Conservation (phyloP, 208 protist species). For the Acanthamoeba healyi region DNA sequence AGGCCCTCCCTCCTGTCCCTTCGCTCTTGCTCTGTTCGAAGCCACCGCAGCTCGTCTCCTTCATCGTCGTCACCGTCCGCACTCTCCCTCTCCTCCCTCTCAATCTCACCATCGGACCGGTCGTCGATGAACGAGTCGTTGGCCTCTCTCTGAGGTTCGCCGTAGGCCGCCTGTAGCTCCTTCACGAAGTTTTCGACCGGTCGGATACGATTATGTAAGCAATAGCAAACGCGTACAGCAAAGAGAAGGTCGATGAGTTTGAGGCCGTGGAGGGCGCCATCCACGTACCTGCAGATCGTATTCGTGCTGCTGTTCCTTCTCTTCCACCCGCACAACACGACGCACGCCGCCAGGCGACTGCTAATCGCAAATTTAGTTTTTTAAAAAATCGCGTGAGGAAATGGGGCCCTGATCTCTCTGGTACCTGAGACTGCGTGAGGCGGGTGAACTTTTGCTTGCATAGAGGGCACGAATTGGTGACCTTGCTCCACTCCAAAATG, state of each 20-base stretch:
- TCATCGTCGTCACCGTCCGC: neutral
- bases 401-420: neutral
- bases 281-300: neutral
- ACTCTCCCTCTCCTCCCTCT: neutral
- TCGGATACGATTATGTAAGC: too few species aligned
- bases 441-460: constrained; percentile 54
- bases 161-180: neutral
- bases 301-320: constrained; percentile 29
- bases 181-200: too few species aligned
- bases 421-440: constrained; percentile 17
- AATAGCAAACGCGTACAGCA: neutral
- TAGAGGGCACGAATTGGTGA: constrained; percentile 48
- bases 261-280: neutral
- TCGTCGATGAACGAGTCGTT: constrained; percentile 66
- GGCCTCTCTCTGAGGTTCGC: neutral
- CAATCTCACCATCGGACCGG: neutral
- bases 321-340: neutral
- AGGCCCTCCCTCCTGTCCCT: neutral
- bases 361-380: neutral
- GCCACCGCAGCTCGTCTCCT: neutral
- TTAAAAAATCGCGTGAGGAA: too few species aligned
- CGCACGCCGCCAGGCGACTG: too few species aligned
- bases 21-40: neutral
- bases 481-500: constrained; percentile 73
- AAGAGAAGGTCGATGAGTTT: neutral